Evolutionary conservation across 768 basidiomycete genomes (phyloP).

Genomic region (Sistotremastrum suecicum): DNA sequence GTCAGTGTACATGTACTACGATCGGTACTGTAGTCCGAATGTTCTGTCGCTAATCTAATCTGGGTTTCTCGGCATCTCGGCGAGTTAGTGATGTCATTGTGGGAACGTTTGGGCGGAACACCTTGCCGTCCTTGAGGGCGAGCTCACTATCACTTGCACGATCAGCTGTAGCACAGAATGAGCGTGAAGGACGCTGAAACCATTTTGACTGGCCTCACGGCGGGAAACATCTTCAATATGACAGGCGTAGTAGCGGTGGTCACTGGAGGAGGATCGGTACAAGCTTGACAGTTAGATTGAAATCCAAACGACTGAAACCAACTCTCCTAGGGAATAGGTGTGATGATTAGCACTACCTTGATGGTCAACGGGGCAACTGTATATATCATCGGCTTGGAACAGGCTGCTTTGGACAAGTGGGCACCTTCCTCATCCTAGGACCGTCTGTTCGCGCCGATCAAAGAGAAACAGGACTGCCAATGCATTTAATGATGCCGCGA

Average conservation of each 20-base stretch:
- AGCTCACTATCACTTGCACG: no score
- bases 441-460: background rate
- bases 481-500: constrained; percentile 24
- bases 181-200: constrained; percentile 5
- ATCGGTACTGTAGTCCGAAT: no score
- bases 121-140: no score
- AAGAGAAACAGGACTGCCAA: constrained; percentile 15
- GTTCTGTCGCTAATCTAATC: no score
- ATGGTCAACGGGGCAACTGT: constrained; percentile 35
- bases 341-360: constrained; percentile 34
- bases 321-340: constrained; percentile 27
- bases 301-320: background rate
- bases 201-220: constrained; percentile 21
- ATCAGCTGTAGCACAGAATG: no score
- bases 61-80: no score
- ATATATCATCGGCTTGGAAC: constrained; percentile 31
- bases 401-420: constrained; percentile 26
- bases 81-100: no score
- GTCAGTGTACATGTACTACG: no score
- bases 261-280: constrained; percentile 29
- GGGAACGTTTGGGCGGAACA: no score
- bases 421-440: constrained; percentile 1
- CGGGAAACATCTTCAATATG: constrained; percentile 27
- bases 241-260: constrained; percentile 31
- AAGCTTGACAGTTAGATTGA: constrained; percentile 1